Percentiles rank a stretch among this genome's conserved stretches.
phyloP scores from a whole-genome alignment of 2,329 filamentous ascomycete genomes.

The Aspergillus proliferans region DNA sequence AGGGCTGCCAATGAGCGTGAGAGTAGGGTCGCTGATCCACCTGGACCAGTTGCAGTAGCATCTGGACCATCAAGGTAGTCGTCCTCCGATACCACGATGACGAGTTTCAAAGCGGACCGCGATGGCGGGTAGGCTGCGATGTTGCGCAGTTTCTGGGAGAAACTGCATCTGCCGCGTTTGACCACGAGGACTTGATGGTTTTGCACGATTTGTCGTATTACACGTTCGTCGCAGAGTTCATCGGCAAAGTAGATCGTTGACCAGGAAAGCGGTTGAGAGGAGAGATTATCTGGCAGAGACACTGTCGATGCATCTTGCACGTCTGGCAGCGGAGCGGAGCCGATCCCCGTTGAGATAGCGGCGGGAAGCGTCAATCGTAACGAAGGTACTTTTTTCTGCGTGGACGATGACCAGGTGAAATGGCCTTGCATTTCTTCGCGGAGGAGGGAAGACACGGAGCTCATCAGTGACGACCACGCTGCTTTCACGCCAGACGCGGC shows the following conservation, averaged over 20 bases:
- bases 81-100: constrained; percentile 66
- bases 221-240: constrained; percentile 55
- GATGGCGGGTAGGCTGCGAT: constrained; percentile 71
- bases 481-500: constrained; percentile 30
- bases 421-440: constrained; percentile 34
- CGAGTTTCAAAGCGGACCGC: constrained; percentile 62
- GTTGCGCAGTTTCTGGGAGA: constrained; percentile 73
- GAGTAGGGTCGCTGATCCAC: constrained; percentile 4
- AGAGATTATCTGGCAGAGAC: constrained; percentile 30
- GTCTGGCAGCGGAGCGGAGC: constrained; percentile 64
- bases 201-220: constrained; percentile 48
- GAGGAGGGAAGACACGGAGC: constrained; percentile 47
- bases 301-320: constrained; percentile 48
- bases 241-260: constrained; percentile 64
- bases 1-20: constrained; percentile 33
- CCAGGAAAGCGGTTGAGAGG: constrained; percentile 57
- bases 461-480: constrained; percentile 43
- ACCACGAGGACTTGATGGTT: constrained; percentile 73
- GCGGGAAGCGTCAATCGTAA: constrained; percentile 42
- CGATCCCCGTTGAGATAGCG: constrained; percentile 45
- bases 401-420: constrained; percentile 9
- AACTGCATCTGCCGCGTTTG: constrained; percentile 75
- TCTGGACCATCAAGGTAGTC: constrained; percentile 34
- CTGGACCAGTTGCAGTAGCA: constrained; percentile 20
- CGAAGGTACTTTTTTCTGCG: constrained; percentile 22